Conservation (phyloP, 148 eudicot species). For the Talinum fruticosum region DNA sequence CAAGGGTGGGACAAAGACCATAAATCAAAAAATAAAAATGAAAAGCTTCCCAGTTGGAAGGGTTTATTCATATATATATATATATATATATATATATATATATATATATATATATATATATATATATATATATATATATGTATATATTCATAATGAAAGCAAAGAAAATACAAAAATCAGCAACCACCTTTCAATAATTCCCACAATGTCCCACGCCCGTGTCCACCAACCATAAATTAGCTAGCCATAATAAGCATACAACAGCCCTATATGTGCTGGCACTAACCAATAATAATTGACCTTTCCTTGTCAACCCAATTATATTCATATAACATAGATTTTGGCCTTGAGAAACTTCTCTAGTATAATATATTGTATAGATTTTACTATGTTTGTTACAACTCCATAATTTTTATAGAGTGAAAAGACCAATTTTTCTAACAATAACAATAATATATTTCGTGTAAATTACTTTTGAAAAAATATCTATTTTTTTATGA, state of each 20-base stretch:
- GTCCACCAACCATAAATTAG: slow-evolving; percentile 17
- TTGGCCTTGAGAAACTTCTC: neutral
- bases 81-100: no score
- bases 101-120: no score
- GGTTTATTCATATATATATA: no score
- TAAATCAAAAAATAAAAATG: neutral
- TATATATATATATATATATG: no score
- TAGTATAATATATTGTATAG: no score
- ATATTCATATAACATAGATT: neutral
- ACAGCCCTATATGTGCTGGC: slow-evolving; percentile 22
- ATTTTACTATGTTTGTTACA: no score
- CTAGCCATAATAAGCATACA: neutral
- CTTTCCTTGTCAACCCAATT: neutral
- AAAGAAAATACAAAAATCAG: slow-evolving; percentile 6
- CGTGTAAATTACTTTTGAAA: no score
- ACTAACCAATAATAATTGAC: neutral
- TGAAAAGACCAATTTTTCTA: neutral
- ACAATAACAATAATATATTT: no score
- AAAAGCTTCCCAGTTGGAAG: neutral
- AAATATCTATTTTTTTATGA: no score
- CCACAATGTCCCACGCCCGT: slow-evolving; percentile 11
- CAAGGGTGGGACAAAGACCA: neutral
- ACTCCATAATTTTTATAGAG: neutral
- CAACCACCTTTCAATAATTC: slow-evolving; percentile 20
- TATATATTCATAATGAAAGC: neutral